Base-by-base conservation (phyloP, 2,329 filamentous ascomycete species). In the Fusarium dimerum region DNA sequence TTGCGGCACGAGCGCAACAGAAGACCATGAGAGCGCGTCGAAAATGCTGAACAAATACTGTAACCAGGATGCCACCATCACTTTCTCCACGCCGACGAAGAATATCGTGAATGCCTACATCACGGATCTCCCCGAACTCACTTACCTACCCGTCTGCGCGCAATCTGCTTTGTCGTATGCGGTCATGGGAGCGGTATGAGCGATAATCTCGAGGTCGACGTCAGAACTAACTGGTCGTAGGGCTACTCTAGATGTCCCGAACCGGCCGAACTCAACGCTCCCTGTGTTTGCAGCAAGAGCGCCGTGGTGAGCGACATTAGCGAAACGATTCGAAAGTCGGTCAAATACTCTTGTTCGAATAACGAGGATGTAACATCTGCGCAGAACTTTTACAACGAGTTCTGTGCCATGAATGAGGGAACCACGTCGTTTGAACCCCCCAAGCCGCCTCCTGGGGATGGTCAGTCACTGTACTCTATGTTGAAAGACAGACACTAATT, bases 271-370 rank as follows among this genome's bases (percentile, higher is more conserved):
- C 63, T 74, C 30, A 70, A 79, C 18, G 79, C 79, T 2, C 76
- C 77, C 2, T 84, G 81, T 52, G 77, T 76, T 20, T 84, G 81
- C 64, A 66, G 63, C 41, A 82, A 82, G 63, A 74, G 77, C 44
- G 72, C 77, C 39, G 79, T 82, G 50, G 77, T 77, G 6, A 62
- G 69, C 6, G 57, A 64, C 7, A 69, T 78, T 29, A 79, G 72
- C 61, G 69, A 72, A 43, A 59, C 62, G 6, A 75, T 83, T 51
- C 76, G 72, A 52, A 68, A 67, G 0, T 71, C 70, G 5, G 77
- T 78, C 29, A 73, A 72, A 45, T 70, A 65, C 2, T 73, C 68
- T 1, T 84, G 80, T 63, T 71, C 73, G 3, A 76, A 77, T 34
- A 72, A 76, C 40, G 73, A 73, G 7, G 77, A 71, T 30, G 68